Evolutionary conservation across 257 asterid species (phyloP).

Genomic region (Nicotiana attenuata): DNA sequence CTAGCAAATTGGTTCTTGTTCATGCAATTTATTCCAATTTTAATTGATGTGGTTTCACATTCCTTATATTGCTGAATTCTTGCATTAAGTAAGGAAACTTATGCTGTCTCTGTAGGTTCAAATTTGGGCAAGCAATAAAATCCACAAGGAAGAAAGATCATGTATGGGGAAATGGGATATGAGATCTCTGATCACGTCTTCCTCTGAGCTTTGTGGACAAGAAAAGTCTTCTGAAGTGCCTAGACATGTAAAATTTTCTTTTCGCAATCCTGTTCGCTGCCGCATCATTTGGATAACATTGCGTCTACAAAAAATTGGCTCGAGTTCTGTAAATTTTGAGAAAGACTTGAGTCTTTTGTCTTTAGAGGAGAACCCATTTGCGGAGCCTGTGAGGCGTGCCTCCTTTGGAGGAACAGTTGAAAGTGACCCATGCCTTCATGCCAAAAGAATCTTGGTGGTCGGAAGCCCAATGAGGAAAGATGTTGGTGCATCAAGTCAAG

Average conservation of each 20-base stretch:
- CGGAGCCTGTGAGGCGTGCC: slow-evolving; percentile 65
- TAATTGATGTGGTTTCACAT: slow-evolving; percentile 7
- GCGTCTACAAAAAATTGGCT: slow-evolving; percentile 69
- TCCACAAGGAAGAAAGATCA: slow-evolving; percentile 74
- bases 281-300: slow-evolving; percentile 89
- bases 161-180: slow-evolving; percentile 96
- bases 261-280: slow-evolving; percentile 74
- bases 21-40: neutral
- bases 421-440: slow-evolving; percentile 86
- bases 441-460: slow-evolving; percentile 67
- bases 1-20: neutral
- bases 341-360: slow-evolving; percentile 62
- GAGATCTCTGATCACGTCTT: slow-evolving; percentile 55
- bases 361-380: slow-evolving; percentile 84
- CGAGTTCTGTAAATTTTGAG: slow-evolving; percentile 71
- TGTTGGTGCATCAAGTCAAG: slow-evolving; percentile 46
- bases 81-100: slow-evolving; percentile 4
- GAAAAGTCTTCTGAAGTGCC: slow-evolving; percentile 57
- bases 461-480: slow-evolving; percentile 62
- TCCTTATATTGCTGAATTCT: neutral
- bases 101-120: slow-evolving; percentile 58
- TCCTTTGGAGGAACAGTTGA: slow-evolving; percentile 76
- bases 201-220: slow-evolving; percentile 79
- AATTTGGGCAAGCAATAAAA: slow-evolving; percentile 85
- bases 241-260: slow-evolving; percentile 73